phyloP scores from a whole-genome alignment of 441 rosid genomes.

The Pelargonium myrrhifolium region DNA sequence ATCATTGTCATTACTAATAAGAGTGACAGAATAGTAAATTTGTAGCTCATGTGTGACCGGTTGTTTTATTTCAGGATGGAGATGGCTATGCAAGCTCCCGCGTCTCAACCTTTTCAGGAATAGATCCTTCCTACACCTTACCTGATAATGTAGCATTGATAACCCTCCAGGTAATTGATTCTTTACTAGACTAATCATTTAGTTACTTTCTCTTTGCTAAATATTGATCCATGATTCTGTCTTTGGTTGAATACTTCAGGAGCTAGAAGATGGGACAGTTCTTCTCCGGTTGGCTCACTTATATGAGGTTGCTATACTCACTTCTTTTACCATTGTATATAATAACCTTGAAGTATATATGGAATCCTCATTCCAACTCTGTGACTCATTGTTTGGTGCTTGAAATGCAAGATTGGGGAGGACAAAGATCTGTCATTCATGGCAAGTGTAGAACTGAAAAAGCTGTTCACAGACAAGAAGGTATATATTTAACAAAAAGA shows the following conservation, averaged over 20 bases:
- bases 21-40: conserved; percentile 7
- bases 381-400: conserved; percentile 10
- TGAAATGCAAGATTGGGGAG: conserved; percentile 59
- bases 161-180: conserved; percentile 44
- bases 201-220: neutral
- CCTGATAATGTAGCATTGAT: conserved; percentile 54
- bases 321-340: neutral
- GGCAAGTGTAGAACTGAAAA: conserved; percentile 64
- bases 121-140: conserved; percentile 52
- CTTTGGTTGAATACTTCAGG: conserved; percentile 28
- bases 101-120: conserved; percentile 40
- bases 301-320: conserved; percentile 40
- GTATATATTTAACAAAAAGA: conserved; percentile 23
- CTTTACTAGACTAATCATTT: too few species aligned
- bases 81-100: conserved; percentile 33
- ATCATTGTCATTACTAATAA: neutral
- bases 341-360: too few species aligned
- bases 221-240: neutral
- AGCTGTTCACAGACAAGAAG: conserved; percentile 55
- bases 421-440: conserved; percentile 63
- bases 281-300: conserved; percentile 61
- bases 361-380: neutral
- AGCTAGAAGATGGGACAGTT: conserved; percentile 45
- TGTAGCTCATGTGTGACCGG: conserved; percentile 9
- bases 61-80: conserved; percentile 39